Base-by-base conservation (phyloP, 805 yeast genomes). In the Pichia insulana region DNA sequence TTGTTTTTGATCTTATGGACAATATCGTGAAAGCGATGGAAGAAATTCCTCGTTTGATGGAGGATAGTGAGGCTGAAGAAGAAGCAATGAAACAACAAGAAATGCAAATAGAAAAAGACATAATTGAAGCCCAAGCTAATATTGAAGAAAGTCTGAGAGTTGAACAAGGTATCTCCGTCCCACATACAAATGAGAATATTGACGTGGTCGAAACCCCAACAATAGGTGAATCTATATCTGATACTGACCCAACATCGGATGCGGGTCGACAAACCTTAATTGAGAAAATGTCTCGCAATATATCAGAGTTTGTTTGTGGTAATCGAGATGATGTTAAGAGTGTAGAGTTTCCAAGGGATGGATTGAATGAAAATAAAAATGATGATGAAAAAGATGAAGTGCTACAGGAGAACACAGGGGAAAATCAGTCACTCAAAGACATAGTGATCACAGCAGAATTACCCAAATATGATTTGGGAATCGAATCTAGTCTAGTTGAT, bases 1-100 rank as follows among this genome's bases (percentile, higher is more conserved):
- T 42, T 38, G 34, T 49, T 17, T 52, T 51, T 33, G 52, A 46
- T 22, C 37, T 43, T 22, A 37, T 48, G 13, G 48, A 44, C n/a
- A 17, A 36, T 11, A 45, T 52, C 3, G 34, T 36, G 5, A 34
- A 31, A 3, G 37, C 42, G 7, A 41, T 44, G 37, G 26, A 34
- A 2, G 19, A 36, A 13, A 41, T 39, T 12, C 34, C 36, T 6
- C 34, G 35, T 18, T 40, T 50, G 9, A 22, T 34, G 6, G 33
- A 37, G 12, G 45, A 39, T 27, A 36, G 45, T 15, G 52, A 45
- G 12, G 47, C 38, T 13, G 52, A 48, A 19, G 48, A 43, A 6
- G 40, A n/a, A 7, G 6, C 25, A 13, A 10, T 15, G 27, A 36
- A 25, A 15, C 27, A 39, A 18, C 26, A 31, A 7, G 17, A 26